Evolutionary conservation across 176 grass and related monocot species (phyloP).

Genomic region (Hordeum marinum): DNA sequence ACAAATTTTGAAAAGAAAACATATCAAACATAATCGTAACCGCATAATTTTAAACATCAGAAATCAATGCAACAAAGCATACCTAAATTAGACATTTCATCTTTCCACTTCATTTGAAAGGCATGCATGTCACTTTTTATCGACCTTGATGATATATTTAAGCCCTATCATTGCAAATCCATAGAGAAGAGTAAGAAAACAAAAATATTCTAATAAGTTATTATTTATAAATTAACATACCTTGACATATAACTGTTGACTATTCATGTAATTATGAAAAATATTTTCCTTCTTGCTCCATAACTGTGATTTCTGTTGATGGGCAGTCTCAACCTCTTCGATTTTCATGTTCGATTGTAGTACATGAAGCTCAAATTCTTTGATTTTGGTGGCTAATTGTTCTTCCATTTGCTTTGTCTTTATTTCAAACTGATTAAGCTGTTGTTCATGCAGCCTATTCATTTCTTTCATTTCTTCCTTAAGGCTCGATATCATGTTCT

Average conservation of each 20-base stretch:
- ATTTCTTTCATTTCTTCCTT: conserved; percentile 55
- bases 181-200: not conserved
- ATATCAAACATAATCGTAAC: not conserved
- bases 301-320: conserved; percentile 44
- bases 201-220: conserved; percentile 5
- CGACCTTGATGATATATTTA: conserved; percentile 53
- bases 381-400: conserved; percentile 42
- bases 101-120: conserved; percentile 67
- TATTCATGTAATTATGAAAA: conserved; percentile 52
- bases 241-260: conserved; percentile 55
- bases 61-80: conserved; percentile 14
- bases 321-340: conserved; percentile 57
- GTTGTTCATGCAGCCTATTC: conserved; percentile 43
- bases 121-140: conserved; percentile 50
- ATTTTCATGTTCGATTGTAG: conserved; percentile 57
- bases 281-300: conserved; percentile 72
- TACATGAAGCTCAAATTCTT: conserved; percentile 65
- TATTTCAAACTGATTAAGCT: conserved; percentile 42
- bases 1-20: conserved; percentile 12
- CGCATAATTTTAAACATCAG: not conserved
- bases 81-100: conserved; percentile 82
- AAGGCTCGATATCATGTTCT: not conserved
- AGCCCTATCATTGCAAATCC: conserved; percentile 37
- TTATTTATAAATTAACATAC: conserved; percentile 25
- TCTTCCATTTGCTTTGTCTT: conserved; percentile 56